These are phyloP conservation scores for Ministeria vibrans DNA, from an alignment of 78 protist species.

Conservation along the genomic window DNA sequence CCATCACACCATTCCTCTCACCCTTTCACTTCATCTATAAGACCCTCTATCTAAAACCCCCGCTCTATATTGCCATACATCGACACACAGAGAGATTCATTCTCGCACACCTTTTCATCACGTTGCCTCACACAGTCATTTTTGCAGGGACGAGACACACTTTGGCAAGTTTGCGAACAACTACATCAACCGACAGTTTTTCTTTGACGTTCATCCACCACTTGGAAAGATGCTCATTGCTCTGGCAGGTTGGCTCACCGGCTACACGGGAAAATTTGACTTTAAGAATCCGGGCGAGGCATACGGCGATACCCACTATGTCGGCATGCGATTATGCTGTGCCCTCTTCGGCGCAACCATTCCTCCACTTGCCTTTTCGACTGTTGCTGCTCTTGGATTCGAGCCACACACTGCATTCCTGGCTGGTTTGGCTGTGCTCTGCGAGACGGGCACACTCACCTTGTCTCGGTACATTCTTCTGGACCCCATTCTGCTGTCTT, in stretches of 20 bases:
- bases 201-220: slow-evolving; percentile 53
- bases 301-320: slow-evolving; percentile 5
- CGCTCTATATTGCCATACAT: not conserved
- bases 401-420: not conserved
- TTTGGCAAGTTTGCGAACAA: slow-evolving; percentile 40
- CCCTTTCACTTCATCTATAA: not conserved
- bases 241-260: not conserved
- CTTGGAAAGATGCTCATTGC: slow-evolving; percentile 26
- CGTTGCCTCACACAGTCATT: not conserved
- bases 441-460: slow-evolving; percentile 18
- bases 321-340: slow-evolving; percentile 21
- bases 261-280: slow-evolving; percentile 19
- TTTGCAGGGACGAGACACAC: slow-evolving; percentile 46
- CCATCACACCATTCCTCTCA: not conserved
- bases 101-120: not conserved
- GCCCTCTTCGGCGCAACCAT: not conserved
- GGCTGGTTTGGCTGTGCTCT: not conserved
- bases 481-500: slow-evolving; percentile 23
- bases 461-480: slow-evolving; percentile 27
- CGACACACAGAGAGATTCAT: not conserved
- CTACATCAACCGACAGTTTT: slow-evolving; percentile 23
- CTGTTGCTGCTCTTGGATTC: not conserved
- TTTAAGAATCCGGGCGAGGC: slow-evolving; percentile 25
- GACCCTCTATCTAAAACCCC: not conserved
- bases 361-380: not conserved